Conservation (phyloP, 768 basidiomycete genomes). For the Trametes maxima region DNA sequence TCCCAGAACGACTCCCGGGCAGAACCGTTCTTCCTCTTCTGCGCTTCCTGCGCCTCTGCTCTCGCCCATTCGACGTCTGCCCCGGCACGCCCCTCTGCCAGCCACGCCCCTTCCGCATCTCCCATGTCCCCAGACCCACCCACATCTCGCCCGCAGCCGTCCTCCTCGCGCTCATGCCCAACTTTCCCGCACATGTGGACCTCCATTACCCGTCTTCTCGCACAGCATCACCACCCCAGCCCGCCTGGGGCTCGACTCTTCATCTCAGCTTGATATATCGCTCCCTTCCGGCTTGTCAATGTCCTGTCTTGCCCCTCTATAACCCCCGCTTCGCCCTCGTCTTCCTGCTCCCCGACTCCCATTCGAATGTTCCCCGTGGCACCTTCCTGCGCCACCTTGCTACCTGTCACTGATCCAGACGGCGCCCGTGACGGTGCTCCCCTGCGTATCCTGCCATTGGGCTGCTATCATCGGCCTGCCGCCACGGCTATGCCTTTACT, state of each 20-base stretch:
- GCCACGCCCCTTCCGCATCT: not conserved
- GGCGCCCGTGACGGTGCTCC: not conserved
- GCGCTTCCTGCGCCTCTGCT: slow-evolving; percentile 5
- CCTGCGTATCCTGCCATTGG: not conserved
- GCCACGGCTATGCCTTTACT: slow-evolving; percentile 1
- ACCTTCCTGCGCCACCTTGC: slow-evolving; percentile 12
- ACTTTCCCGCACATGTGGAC: slow-evolving; percentile 13
- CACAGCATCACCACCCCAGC: slow-evolving; percentile 17
- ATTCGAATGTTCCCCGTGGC: slow-evolving; percentile 8
- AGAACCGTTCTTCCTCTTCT: not conserved
- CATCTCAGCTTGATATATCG: slow-evolving; percentile 9
- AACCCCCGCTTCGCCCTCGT: slow-evolving; percentile 4
- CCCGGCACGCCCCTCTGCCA: not conserved
- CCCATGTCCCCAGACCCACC: slow-evolving; percentile 1
- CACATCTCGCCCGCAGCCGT: slow-evolving; percentile 10
- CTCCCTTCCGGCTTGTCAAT: slow-evolving; percentile 6
- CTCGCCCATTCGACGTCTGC: slow-evolving; percentile 1
- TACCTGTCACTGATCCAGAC: slow-evolving; percentile 3
- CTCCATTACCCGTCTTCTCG: slow-evolving; percentile 14
- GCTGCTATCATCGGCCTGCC: slow-evolving; percentile 7
- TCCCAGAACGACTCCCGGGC: slow-evolving; percentile 8
- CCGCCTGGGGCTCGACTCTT: not conserved
- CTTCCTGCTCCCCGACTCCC: slow-evolving; percentile 5
- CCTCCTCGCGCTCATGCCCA: not conserved
- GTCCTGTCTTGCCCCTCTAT: slow-evolving; percentile 3